Conservation (phyloP, 495 filamentous ascomycete genomes). For the Trypethelium eluteriae region DNA sequence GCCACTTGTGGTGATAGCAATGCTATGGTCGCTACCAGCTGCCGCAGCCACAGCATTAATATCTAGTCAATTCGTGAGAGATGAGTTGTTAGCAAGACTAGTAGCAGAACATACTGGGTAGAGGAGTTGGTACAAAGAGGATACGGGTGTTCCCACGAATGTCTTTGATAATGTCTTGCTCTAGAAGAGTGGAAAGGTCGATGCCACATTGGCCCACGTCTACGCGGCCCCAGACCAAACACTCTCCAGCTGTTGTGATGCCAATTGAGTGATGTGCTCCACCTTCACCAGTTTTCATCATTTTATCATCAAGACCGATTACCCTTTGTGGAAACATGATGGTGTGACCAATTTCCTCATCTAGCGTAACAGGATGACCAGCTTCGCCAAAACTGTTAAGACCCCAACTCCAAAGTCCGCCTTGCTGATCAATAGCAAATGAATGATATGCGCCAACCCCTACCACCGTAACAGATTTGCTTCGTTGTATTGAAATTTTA, state of each 20-base stretch:
- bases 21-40: slow-evolving; percentile 51
- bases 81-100: slow-evolving; percentile 30
- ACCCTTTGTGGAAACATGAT: slow-evolving; percentile 51
- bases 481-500: slow-evolving; percentile 57
- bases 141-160: slow-evolving; percentile 46
- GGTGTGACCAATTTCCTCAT: slow-evolving; percentile 46
- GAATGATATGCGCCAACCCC: slow-evolving; percentile 59
- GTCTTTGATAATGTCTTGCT: slow-evolving; percentile 50
- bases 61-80: slow-evolving; percentile 11
- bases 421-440: slow-evolving; percentile 66
- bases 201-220: slow-evolving; percentile 58
- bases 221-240: slow-evolving; percentile 62
- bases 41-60: slow-evolving; percentile 24
- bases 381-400: slow-evolving; percentile 80
- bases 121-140: slow-evolving; percentile 41
- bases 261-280: slow-evolving; percentile 63
- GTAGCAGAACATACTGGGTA: slow-evolving; percentile 25
- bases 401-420: slow-evolving; percentile 74
- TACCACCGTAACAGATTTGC: slow-evolving; percentile 47
- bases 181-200: slow-evolving; percentile 38
- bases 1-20: slow-evolving; percentile 53
- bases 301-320: slow-evolving; percentile 47
- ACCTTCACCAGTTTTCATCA: slow-evolving; percentile 50
- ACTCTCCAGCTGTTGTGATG: slow-evolving; percentile 51
- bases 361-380: slow-evolving; percentile 61